phyloP scores from a whole-genome alignment of 495 filamentous ascomycete species.

The Podospora tetraspora region DNA sequence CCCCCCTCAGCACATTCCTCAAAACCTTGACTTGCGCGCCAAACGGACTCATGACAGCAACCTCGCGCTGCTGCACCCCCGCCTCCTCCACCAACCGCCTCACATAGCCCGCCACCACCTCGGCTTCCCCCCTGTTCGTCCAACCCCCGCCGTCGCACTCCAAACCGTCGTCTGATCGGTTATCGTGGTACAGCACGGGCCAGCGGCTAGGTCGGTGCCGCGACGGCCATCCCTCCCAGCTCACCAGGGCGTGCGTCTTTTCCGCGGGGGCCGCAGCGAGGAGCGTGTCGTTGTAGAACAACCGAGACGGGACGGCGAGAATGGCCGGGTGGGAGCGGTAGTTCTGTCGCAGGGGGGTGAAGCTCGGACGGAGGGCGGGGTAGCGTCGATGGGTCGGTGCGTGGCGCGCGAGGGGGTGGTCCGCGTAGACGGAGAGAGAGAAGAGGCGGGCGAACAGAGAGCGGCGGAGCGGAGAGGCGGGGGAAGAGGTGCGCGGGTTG shows the following conservation, averaged over 20 bases:
- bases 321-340: conserved; percentile 56
- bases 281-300: conserved; percentile 53
- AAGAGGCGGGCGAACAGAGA: conserved; percentile 52
- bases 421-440: conserved; percentile 37
- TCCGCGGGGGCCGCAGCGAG: conserved; percentile 36
- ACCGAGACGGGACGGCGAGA: conserved; percentile 45
- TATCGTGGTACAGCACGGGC: conserved; percentile 49
- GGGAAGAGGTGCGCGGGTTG: conserved; percentile 43
- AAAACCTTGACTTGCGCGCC: conserved; percentile 46
- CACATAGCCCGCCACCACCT: conserved; percentile 42
- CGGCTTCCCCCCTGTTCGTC: conserved; percentile 47
- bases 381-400: conserved; percentile 3
- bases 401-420: conserved; percentile 46
- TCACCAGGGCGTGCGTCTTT: conserved; percentile 29
- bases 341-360: conserved; percentile 53
- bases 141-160: conserved; percentile 50
- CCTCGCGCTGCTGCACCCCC: conserved; percentile 36
- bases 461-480: conserved; percentile 34
- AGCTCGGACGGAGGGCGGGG: conserved; percentile 41
- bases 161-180: conserved; percentile 42
- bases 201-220: conserved; percentile 27
- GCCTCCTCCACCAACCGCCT: conserved; percentile 31
- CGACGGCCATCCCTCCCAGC: conserved; percentile 44
- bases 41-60: conserved; percentile 54
- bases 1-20: conserved; percentile 30